Evolutionary conservation across 306 rosid species (phyloP), one percentile per base, ranked within the genome.

Genomic region (Urtica urens): DNA sequence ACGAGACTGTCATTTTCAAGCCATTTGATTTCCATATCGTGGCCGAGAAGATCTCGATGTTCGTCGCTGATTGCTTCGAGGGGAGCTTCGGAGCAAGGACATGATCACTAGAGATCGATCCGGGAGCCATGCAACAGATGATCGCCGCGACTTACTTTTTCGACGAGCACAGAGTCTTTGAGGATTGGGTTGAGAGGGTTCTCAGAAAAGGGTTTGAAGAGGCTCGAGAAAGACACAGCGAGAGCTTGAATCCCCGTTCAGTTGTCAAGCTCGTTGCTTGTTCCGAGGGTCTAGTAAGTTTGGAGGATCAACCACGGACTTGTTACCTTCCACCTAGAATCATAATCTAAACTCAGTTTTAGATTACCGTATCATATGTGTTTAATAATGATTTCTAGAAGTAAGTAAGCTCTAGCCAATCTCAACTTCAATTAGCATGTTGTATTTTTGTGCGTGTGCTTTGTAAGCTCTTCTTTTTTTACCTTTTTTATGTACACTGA

Each of bases 101-200:
- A 37, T 79, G 76, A 42, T 63, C 73, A 0, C 65, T 90, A 37
- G 79, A 77, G 61, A 77, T 85, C 16, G 81, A 81, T 29, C 31
- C 72, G 38, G 63, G 66, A 61, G 83, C 79, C 55, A 65, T 78
- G 65, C 79, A 81, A 47, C 92, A 69, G 41, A 68, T 90, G 42
- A 71, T 90, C 16, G 87, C 92, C 21, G 87, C 94, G 1, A 71
- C 70, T 9, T 85, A 79, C 55, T 61, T 69, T 11, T 79, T 87
- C 3, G 78, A 71, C 55, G 49, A 58, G 15, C 53, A 55, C 30
- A 55, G 15, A 48, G 85, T 41, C 52, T 79, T 90, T 28, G 87
- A 90, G 65, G 76, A 75, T 27, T 90, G 99, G 99, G 69, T 75
- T 26, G 81, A 75, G 34, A 71, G 68, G 69, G 94, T 79, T 16